These are phyloP conservation scores for Liquidambar formosana DNA, from an alignment of 164 flowering plant species.

Conservation along the genomic window DNA sequence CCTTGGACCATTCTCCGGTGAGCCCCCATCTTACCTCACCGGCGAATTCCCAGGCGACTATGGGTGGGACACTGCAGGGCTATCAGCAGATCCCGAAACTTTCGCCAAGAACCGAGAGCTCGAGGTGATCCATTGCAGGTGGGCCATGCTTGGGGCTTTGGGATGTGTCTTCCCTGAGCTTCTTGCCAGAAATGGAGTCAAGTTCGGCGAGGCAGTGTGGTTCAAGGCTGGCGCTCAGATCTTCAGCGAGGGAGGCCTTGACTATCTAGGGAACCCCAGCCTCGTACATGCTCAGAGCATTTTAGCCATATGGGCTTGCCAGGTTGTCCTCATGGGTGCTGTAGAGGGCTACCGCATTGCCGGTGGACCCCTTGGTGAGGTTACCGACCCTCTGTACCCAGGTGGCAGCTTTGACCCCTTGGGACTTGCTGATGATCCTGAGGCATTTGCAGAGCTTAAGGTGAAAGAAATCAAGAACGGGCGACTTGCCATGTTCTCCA, in stretches of 20 bases:
- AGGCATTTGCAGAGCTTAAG: conserved; percentile 37
- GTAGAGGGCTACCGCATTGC: conserved; percentile 31
- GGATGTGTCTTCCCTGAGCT: conserved; percentile 36
- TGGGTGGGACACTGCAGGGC: conserved; percentile 31
- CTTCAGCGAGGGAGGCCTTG: conserved; percentile 34
- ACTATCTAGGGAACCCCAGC: conserved; percentile 31
- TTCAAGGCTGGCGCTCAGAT: conserved; percentile 34
- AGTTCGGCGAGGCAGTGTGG: conserved; percentile 37
- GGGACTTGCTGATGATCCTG: conserved; percentile 35
- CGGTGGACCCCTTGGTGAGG: conserved; percentile 32
- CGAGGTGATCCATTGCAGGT: conserved; percentile 28
- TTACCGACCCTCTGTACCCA: conserved; percentile 34
- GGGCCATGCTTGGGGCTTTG: conserved; percentile 32
- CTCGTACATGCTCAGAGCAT: conserved; percentile 36
- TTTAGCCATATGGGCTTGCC: conserved; percentile 30
- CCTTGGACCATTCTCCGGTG: conserved; percentile 30
- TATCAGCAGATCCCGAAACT: conserved; percentile 34
- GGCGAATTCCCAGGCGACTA: conserved; percentile 33
- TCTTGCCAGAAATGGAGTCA: conserved; percentile 27
- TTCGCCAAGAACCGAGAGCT: conserved; percentile 30
- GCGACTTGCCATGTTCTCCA: conserved; percentile 40
- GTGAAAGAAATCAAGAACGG: conserved; percentile 38
- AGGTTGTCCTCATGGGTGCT: conserved; percentile 30
- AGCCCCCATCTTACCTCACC: conserved; percentile 24
- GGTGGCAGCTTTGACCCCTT: conserved; percentile 34